phyloP scores from a whole-genome alignment of 768 basidiomycete genomes.

The Pholiota microspora region DNA sequence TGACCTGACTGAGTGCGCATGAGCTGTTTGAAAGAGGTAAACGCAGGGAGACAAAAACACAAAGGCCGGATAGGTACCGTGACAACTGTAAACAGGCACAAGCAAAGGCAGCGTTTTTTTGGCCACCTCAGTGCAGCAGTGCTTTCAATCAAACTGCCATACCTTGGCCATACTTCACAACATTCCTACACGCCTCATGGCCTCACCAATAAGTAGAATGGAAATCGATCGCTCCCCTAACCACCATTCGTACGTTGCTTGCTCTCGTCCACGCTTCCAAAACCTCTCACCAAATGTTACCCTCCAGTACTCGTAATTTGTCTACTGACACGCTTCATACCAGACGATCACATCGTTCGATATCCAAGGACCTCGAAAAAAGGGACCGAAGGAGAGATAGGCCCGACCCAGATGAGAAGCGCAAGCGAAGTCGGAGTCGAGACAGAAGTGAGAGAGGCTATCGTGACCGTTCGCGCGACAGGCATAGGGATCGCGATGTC shows the following conservation, averaged over 20 bases:
- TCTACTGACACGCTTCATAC: constrained; percentile 78
- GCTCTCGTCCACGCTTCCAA: not conserved
- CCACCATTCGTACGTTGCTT: constrained; percentile 54
- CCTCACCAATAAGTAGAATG: constrained; percentile 55
- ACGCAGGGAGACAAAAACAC: too few species aligned
- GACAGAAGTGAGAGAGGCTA: constrained; percentile 52
- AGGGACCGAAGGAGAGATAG: constrained; percentile 53
- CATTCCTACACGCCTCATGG: constrained; percentile 32
- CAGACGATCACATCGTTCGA: constrained; percentile 68
- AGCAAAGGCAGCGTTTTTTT: constrained; percentile 16
- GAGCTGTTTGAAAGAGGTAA: too few species aligned
- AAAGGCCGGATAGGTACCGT: too few species aligned
- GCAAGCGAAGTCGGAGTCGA: constrained; percentile 61
- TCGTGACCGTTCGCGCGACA: constrained; percentile 44
- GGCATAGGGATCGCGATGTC: constrained; percentile 33
- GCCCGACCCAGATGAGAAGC: constrained; percentile 58
- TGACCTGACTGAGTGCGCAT: too few species aligned
- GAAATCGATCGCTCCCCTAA: constrained; percentile 61
- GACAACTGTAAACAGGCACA: constrained; percentile 15
- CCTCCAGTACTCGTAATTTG: constrained; percentile 62
- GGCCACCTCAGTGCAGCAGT: constrained; percentile 1
- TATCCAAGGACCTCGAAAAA: constrained; percentile 61
- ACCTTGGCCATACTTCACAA: not conserved
- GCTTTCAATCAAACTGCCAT: not conserved
- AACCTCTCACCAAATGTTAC: not conserved